These are phyloP conservation scores for Mixia osmundae DNA, from an alignment of 1,284 basidiomycete genomes.

Conservation along the genomic window DNA sequence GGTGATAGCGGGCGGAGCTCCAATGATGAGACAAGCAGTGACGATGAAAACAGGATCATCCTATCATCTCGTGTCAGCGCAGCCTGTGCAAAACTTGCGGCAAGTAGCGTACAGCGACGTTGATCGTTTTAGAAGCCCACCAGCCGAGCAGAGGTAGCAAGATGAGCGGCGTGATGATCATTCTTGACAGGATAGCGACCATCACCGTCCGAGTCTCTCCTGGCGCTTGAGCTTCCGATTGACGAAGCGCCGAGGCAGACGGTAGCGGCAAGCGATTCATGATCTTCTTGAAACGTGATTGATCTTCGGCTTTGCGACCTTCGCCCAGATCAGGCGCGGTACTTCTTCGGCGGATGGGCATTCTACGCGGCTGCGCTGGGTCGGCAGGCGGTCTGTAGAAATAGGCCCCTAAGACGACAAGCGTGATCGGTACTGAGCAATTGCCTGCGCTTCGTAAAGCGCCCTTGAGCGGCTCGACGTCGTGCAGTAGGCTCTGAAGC, in stretches of 20 bases:
- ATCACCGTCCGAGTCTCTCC: slow-evolving; percentile 17
- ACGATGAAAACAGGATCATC: slow-evolving; percentile 17
- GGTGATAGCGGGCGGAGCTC: slow-evolving; percentile 16
- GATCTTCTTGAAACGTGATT: slow-evolving; percentile 7
- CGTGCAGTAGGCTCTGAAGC: slow-evolving; percentile 21
- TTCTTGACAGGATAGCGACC: slow-evolving; percentile 19
- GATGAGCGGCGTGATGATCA: slow-evolving; percentile 22
- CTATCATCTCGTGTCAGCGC: no score
- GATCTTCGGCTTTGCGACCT: slow-evolving; percentile 1
- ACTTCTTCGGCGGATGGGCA: no score
- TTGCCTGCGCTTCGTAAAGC: slow-evolving; percentile 24
- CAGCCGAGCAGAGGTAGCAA: slow-evolving; percentile 20
- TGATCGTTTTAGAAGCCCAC: slow-evolving; percentile 12
- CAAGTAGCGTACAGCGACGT: no score
- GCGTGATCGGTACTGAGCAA: slow-evolving; percentile 25
- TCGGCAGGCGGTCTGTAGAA: no score
- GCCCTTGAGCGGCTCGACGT: slow-evolving; percentile 19
- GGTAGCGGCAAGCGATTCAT: not conserved
- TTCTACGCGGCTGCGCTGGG: no score
- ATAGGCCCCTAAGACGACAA: slow-evolving; percentile 24
- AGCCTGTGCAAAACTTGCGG: no score
- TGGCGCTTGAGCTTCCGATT: not conserved
- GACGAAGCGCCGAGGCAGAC: slow-evolving; percentile 4
- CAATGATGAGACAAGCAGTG: slow-evolving; percentile 15
- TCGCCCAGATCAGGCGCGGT: slow-evolving; percentile 4